Base-by-base conservation (phyloP, 129 eudicot genomes). In the Arctium minus region DNA sequence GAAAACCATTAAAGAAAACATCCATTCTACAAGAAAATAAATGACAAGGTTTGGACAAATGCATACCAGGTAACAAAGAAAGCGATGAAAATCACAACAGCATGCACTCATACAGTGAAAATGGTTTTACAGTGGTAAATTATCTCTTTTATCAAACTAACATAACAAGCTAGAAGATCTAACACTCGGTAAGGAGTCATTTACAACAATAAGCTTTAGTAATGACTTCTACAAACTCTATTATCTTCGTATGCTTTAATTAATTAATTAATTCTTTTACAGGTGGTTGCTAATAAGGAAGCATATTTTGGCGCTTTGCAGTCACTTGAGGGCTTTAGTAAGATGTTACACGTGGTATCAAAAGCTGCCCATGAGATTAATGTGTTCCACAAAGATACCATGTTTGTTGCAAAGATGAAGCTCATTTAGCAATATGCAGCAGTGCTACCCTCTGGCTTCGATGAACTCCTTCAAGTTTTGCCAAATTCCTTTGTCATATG, bases 401-500 rank as follows among this genome's bases (percentile, higher is more conserved):
- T 72, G 2, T 32, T 15, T 9, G 27, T 72, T 72, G 46, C 75
- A 72, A 72, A 15, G 75, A 72, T 39, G 10, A 72, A 29, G 42
- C 75, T 12, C 3, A 8, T 39, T 32, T 73, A 39, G 10, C 7
- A 73, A 39, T 17, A 18, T 27, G 69, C 39, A 46, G 73, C 4
- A 67, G 32, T 15, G 6, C 77, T 81, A 85, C 29, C 76, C 79
- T 78, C 73, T 56, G n/a, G 70, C 85, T 37, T 79, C 83, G 10
- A 87, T 8, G 78, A 91, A 90, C 77, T 87, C 89, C 86, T 83
- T 92, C 82, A 92, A 35, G 84, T 91, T 92, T 85, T 72, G 83
- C 80, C 89, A 22, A 36, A 89, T 74, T 64, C 97, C 97, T 72
- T 86, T 88, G 88, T 91, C 84, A 73, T 87, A 92, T 29, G 95